phyloP scores from a whole-genome alignment of 1,284 basidiomycete species.

The Puccinia hordei region DNA sequence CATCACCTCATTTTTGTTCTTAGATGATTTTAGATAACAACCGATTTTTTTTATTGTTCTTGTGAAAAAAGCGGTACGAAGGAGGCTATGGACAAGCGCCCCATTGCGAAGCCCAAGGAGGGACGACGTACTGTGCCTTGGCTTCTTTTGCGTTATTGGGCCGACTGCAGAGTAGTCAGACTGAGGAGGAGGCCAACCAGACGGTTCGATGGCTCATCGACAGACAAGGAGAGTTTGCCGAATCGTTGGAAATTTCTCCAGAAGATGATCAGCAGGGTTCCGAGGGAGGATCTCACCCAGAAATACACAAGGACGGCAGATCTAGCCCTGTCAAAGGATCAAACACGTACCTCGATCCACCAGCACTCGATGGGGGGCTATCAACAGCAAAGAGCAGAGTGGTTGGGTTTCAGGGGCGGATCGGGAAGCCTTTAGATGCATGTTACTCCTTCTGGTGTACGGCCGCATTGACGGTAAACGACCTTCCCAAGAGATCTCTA shows the following conservation, averaged over 20 bases:
- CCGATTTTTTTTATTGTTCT: neutral
- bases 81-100: constrained; percentile 85
- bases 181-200: constrained; percentile 62
- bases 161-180: constrained; percentile 58
- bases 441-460: constrained; percentile 96
- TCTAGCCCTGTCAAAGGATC: neutral
- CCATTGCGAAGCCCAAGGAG: constrained; percentile 82
- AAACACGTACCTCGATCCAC: neutral
- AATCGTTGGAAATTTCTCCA: neutral
- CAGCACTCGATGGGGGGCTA: neutral
- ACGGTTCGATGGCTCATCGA: constrained; percentile 74
- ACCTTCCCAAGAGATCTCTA: neutral
- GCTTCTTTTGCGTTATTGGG: constrained; percentile 70
- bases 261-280: neutral
- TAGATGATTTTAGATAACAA: too few relatives aligned
- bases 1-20: neutral
- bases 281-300: neutral
- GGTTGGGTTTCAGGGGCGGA: constrained; percentile 77
- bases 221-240: constrained; percentile 30
- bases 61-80: constrained; percentile 74
- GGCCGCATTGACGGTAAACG: constrained; percentile 70
- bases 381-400: constrained; percentile 52
- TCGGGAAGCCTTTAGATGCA: constrained; percentile 80
- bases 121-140: constrained; percentile 87
- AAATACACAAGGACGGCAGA: neutral